phyloP scores from a whole-genome alignment of 2,329 filamentous ascomycete genomes.

The Arthrobotrys conoides region DNA sequence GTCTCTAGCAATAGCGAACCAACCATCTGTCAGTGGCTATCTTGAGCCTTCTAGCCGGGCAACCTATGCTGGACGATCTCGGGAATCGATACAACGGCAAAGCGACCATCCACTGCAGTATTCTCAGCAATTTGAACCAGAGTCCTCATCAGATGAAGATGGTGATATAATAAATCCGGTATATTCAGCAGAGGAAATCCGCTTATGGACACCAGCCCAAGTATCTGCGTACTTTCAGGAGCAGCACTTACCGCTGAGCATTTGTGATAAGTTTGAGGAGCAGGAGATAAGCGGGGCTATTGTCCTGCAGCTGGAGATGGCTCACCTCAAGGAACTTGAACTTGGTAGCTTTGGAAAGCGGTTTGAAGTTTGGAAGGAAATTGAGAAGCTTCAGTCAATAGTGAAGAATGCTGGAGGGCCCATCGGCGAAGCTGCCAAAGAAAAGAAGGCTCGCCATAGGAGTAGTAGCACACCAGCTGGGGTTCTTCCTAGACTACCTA shows the following conservation, averaged over 20 bases:
- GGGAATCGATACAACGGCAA: constrained; percentile 40
- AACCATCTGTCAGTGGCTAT: constrained; percentile 37
- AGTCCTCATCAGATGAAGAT: constrained; percentile 63
- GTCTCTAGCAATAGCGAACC: constrained; percentile 42
- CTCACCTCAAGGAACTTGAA: constrained; percentile 64
- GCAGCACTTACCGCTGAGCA: constrained; percentile 84
- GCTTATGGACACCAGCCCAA: constrained; percentile 82
- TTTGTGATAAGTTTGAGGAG: constrained; percentile 94
- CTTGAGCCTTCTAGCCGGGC: constrained; percentile 34
- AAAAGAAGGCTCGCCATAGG: constrained; percentile 56
- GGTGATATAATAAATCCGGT: constrained; percentile 54
- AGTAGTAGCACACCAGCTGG: constrained; percentile 63
- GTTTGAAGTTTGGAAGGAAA: constrained; percentile 65
- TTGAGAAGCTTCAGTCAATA: constrained; percentile 63
- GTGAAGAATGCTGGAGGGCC: constrained; percentile 42
- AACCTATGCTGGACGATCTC: constrained; percentile 44
- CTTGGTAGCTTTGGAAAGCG: constrained; percentile 64
- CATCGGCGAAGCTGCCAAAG: constrained; percentile 8
- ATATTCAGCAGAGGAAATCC: constrained; percentile 77
- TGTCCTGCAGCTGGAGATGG: constrained; percentile 71
- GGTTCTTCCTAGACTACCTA: constrained; percentile 63
- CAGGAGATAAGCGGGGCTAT: constrained; percentile 97
- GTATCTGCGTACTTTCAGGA: constrained; percentile 92
- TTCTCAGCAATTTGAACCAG: constrained; percentile 65
- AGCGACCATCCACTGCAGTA: constrained; percentile 49